These are phyloP conservation scores for Didymosphaeria variabile DNA, from an alignment of 2,329 filamentous ascomycete species.

Conservation along the genomic window DNA sequence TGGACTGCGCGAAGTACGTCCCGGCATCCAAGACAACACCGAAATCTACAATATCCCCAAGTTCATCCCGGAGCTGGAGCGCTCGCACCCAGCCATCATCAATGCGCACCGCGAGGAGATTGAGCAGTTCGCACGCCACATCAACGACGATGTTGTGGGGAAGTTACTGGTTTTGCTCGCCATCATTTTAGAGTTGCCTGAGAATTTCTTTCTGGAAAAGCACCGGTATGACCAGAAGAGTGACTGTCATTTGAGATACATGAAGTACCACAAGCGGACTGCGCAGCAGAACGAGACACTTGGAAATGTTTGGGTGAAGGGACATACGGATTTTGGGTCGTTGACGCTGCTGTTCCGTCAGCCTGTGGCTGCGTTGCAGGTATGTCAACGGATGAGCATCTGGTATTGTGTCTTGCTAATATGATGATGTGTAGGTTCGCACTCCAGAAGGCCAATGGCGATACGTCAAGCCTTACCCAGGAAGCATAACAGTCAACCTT, in stretches of 20 bases:
- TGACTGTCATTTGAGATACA: conserved; percentile 69
- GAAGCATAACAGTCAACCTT: conserved; percentile 51
- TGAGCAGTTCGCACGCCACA: conserved; percentile 58
- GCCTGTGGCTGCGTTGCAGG: conserved; percentile 65
- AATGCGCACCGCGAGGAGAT: conserved; percentile 55
- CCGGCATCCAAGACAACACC: conserved; percentile 60
- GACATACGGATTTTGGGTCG: conserved; percentile 65
- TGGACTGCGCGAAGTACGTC: conserved; percentile 40
- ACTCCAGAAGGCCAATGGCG: conserved; percentile 45
- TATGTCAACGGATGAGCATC: conserved; percentile 36
- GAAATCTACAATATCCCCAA: conserved; percentile 69
- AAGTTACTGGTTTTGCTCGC: conserved; percentile 63
- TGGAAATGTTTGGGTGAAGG: conserved; percentile 40
- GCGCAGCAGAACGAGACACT: conserved; percentile 56
- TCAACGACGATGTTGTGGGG: conserved; percentile 51
- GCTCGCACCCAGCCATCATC: conserved; percentile 51
- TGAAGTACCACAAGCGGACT: conserved; percentile 63
- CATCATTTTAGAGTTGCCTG: conserved; percentile 66
- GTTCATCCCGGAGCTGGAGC: conserved; percentile 64
- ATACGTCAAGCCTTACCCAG: conserved; percentile 49
- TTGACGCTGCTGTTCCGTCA: conserved; percentile 67
- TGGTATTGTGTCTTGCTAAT: background rate
- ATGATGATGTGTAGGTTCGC: conserved; percentile 8
- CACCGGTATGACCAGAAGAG: conserved; percentile 66
- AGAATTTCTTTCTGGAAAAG: conserved; percentile 63